Percentiles rank a stretch among this genome's conserved stretches.
phyloP scores from a whole-genome alignment of 129 eudicot species.

The Tanacetum coccineum region DNA sequence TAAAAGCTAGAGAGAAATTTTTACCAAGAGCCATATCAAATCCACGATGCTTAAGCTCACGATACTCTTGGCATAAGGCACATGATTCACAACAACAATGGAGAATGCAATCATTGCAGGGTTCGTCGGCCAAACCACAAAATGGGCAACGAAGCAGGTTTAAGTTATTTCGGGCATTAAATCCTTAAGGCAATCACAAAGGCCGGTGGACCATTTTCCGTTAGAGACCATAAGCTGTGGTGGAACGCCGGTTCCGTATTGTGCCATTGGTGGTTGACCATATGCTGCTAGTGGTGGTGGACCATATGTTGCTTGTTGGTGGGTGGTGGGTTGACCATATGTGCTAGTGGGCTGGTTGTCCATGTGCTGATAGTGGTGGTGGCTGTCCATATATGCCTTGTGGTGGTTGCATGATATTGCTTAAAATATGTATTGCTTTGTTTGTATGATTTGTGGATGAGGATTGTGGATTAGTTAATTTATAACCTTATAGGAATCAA shows the following conservation, averaged over 20 bases:
- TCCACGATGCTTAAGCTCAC: conserved; percentile 60
- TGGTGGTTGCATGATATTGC: conserved; percentile 18
- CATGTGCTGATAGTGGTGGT: conserved; percentile 3
- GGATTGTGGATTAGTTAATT: background rate
- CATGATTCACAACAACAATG: conserved; percentile 57
- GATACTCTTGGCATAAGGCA: conserved; percentile 67
- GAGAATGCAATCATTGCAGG: conserved; percentile 46
- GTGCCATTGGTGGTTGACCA: conserved; percentile 10
- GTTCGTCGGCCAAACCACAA: conserved; percentile 43
- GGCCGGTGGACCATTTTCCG: conserved; percentile 52
- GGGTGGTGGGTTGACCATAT: conserved; percentile 26
- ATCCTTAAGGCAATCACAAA: conserved; percentile 65
- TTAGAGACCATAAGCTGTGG: conserved; percentile 8
- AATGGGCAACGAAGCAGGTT: too few species aligned
- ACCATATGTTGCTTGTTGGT: background rate
- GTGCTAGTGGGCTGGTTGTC: conserved; percentile 18
- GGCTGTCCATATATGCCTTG: too few species aligned
- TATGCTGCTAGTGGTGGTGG: conserved; percentile 12
- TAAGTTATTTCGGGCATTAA: too few species aligned
- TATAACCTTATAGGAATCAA: background rate
- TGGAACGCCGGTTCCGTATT: conserved; percentile 11
- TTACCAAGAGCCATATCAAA: conserved; percentile 57
- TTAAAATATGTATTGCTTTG: background rate
- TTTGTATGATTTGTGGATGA: background rate
- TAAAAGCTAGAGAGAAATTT: background rate